Percentiles rank a stretch among this genome's conserved stretches.
phyloP scores from a whole-genome alignment of 2,329 filamentous ascomycete species.

The Drechslera avenae region DNA sequence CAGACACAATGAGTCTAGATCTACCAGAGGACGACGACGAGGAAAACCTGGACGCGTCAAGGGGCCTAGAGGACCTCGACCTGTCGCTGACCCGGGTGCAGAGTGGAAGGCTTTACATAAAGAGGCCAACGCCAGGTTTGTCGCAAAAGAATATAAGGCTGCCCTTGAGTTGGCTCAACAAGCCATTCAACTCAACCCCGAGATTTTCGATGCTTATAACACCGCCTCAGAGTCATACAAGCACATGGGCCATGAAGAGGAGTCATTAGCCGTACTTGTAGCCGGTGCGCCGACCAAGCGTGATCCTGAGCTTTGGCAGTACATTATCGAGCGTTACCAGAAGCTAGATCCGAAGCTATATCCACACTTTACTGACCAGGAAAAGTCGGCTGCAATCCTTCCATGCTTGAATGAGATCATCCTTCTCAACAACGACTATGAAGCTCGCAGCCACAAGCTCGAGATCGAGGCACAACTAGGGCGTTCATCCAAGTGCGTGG shows the following conservation, averaged over 20 bases:
- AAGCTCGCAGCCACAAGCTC: constrained; percentile 61
- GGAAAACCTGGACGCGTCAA: constrained; percentile 35
- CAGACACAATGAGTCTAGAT: constrained; percentile 18
- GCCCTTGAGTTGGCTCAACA: constrained; percentile 41
- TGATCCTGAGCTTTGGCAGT: constrained; percentile 62
- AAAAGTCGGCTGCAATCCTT: constrained; percentile 36
- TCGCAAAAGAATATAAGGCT: constrained; percentile 64
- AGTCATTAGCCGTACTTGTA: constrained; percentile 62
- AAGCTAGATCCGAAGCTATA: constrained; percentile 49
- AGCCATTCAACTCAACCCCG: constrained; percentile 58
- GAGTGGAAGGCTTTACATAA: constrained; percentile 73
- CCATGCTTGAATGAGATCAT: constrained; percentile 55
- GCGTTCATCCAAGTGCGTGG: constrained; percentile 40
- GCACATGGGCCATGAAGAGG: constrained; percentile 60
- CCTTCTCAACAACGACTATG: constrained; percentile 58
- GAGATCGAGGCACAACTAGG: constrained; percentile 59
- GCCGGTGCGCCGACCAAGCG: constrained; percentile 63
- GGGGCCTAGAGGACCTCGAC: constrained; percentile 52
- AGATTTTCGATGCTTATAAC: constrained; percentile 66
- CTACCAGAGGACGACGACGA: constrained; percentile 31
- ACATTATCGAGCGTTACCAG: constrained; percentile 60
- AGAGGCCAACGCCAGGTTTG: constrained; percentile 70
- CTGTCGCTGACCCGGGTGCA: constrained; percentile 69
- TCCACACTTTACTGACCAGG: constrained; percentile 34
- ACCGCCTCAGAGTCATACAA: constrained; percentile 64